These are phyloP conservation scores for Coemansia furcata DNA, from an alignment of 192 early-diverging fungal species.

Conservation along the genomic window DNA sequence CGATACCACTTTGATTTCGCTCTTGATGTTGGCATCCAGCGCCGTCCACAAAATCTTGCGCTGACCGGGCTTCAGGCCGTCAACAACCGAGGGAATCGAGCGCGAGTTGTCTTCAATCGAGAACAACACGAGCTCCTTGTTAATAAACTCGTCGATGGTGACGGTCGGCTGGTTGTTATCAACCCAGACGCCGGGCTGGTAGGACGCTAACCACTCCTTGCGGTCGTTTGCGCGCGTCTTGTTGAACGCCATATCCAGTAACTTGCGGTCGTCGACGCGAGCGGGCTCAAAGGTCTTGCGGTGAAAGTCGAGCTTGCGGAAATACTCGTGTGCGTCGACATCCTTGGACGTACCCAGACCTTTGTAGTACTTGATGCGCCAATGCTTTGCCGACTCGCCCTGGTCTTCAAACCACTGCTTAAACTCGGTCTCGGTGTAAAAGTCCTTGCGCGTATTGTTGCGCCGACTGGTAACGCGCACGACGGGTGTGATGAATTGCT, in stretches of 20 bases:
- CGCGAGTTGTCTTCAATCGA: constrained; percentile 92
- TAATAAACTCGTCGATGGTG: constrained; percentile 87
- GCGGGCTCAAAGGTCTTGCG: constrained; percentile 70
- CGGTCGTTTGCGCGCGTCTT: constrained; percentile 92
- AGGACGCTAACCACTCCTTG: constrained; percentile 88
- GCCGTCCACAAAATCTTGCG: constrained; percentile 89
- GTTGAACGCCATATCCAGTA: constrained; percentile 97
- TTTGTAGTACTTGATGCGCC: constrained; percentile 96
- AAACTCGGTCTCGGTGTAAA: constrained; percentile 94
- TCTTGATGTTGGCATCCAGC: constrained; percentile 76
- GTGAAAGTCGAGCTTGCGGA: constrained; percentile 76
- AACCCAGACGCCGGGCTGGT: constrained; percentile 84
- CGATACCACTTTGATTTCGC: constrained; percentile 88
- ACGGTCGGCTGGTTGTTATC: constrained; percentile 79
- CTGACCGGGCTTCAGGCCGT: constrained; percentile 96
- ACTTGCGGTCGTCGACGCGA: constrained; percentile 59
- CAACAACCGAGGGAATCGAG: constrained; percentile 91
- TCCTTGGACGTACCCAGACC: constrained; percentile 89
- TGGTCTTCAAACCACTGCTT: constrained; percentile 73
- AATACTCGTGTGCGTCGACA: constrained; percentile 88
- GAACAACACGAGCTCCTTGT: constrained; percentile 91
- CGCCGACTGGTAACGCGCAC: constrained; percentile 68
- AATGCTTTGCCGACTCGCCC: constrained; percentile 71
- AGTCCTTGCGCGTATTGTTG: constrained; percentile 61
- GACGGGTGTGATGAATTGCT: constrained; percentile 97